These are phyloP conservation scores for Trichoderma hamatum DNA, from an alignment of 2,329 filamentous ascomycete genomes.

Conservation along the genomic window DNA sequence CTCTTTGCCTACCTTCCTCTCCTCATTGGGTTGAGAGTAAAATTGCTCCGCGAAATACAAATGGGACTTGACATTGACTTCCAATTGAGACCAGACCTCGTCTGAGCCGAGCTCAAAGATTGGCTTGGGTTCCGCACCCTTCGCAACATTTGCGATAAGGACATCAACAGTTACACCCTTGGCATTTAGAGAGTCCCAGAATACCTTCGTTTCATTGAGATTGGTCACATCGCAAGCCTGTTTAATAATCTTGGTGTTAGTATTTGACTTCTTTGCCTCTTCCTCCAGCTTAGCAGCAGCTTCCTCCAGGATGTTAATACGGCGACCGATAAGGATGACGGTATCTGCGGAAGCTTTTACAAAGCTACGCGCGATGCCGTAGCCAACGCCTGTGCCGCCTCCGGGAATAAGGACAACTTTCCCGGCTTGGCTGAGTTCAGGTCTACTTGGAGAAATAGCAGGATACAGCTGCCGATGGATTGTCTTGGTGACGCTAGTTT, in stretches of 20 bases:
- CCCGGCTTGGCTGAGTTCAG: slow-evolving; percentile 45
- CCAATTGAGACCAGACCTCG: neutral
- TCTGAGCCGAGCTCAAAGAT: neutral
- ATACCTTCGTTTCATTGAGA: neutral
- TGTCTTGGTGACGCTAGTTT: neutral
- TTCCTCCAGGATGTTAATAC: slow-evolving; percentile 25
- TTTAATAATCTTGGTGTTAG: neutral
- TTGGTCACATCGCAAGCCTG: neutral
- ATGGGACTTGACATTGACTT: no score
- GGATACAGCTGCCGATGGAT: slow-evolving; percentile 42
- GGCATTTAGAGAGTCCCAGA: slow-evolving; percentile 30
- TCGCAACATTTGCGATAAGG: slow-evolving; percentile 33
- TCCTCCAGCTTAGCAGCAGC: neutral
- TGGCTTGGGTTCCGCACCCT: neutral
- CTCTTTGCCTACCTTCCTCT: no score
- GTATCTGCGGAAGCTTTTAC: slow-evolving; percentile 42
- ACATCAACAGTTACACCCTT: slow-evolving; percentile 32
- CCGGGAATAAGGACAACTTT: slow-evolving; percentile 66
- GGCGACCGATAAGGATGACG: slow-evolving; percentile 45
- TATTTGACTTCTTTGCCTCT: neutral
- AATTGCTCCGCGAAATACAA: no score
- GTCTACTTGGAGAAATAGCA: slow-evolving; percentile 41
- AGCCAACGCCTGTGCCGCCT: slow-evolving; percentile 64
- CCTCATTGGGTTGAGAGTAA: no score
- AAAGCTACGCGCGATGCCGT: slow-evolving; percentile 62